Base-by-base conservation (phyloP, 257 asterid species). In the Solanum ossicruentum region DNA sequence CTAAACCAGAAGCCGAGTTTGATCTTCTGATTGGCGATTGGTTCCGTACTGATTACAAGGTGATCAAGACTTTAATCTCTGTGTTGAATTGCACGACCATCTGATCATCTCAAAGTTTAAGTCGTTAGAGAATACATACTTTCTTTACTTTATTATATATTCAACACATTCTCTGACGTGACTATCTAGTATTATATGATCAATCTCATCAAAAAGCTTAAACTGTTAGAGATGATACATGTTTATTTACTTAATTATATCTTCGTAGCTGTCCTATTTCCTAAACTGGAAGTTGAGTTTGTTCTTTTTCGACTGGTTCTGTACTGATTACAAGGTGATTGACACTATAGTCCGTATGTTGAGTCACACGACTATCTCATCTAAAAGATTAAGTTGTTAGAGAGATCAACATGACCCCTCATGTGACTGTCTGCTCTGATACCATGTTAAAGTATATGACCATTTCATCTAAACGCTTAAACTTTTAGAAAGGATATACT, bases 21-120 rank as follows among this genome's bases (percentile, higher is more conserved):
- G 97, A 93, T 87, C 93, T 93, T 61, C 96, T 91, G 49, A 85
- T 89, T 18, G 93, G 94, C 9, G 94, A 91, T 52, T 90, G 92
- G 94, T 86, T 90, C 28, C 75, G 72, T 23, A 84, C 83, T 18
- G 43, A 87, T 12, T 88, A 88, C 86, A 80, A 69, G 92, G 92
- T 91, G 83, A 66, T 18, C 32, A 12, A 51, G 7, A 49, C 54
- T 54, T 11, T 17, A n/a, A 4, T 51, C 61, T 51, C 83, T 80
- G 32, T 80, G 10, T 41, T 57, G 56, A 57, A 57, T 36, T 39
- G 9, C 6, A 10, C 15, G 60, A 51, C 11, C 7, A 49, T 75
- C 21, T 73, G 41, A 36, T 36, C 60, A 23, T 75, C 21, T 13
- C 13, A 47, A 21, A 75, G 1, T 0, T 47, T 75, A 45, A 47